Evolutionary conservation across 2,329 filamentous ascomycete species (phyloP).

Genomic region (Chaetomium globosum): DNA sequence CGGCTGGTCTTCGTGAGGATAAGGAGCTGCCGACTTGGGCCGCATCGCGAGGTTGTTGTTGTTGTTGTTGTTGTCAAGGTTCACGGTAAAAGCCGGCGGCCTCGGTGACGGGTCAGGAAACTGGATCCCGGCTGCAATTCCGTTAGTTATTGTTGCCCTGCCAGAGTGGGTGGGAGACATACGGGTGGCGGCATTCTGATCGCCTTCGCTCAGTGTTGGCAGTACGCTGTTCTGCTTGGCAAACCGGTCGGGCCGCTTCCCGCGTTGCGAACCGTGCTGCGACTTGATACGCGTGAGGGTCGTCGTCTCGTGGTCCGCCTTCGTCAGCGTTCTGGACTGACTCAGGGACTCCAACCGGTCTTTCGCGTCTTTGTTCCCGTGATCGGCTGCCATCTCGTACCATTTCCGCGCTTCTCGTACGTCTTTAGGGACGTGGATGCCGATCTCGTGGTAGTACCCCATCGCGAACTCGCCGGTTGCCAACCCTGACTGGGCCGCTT

Average conservation of each 20-base stretch:
- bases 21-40: conserved; percentile 64
- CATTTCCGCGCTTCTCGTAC: conserved; percentile 79
- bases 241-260: conserved; percentile 63
- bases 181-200: conserved; percentile 37
- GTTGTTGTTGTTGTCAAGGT: conserved; percentile 44
- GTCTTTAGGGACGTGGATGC: conserved; percentile 85
- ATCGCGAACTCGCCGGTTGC: conserved; percentile 93
- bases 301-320: conserved; percentile 89
- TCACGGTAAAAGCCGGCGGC: conserved; percentile 56
- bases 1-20: conserved; percentile 68
- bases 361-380: conserved; percentile 87
- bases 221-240: conserved; percentile 52
- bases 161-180: conserved; percentile 9
- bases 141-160: conserved; percentile 42
- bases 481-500: conserved; percentile 79
- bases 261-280: conserved; percentile 70
- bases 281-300: conserved; percentile 87
- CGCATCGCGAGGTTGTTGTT: conserved; percentile 42
- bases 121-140: conserved; percentile 46
- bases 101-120: conserved; percentile 55
- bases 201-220: conserved; percentile 53
- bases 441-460: conserved; percentile 97
- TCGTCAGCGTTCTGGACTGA: conserved; percentile 80
- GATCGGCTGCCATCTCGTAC: conserved; percentile 87
- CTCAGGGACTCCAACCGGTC: conserved; percentile 81